Evolutionary conservation across 2,329 filamentous ascomycete genomes (phyloP), one percentile per base, ranked within the genome.

Genomic region (Phyllosticta citribraziliensis): DNA sequence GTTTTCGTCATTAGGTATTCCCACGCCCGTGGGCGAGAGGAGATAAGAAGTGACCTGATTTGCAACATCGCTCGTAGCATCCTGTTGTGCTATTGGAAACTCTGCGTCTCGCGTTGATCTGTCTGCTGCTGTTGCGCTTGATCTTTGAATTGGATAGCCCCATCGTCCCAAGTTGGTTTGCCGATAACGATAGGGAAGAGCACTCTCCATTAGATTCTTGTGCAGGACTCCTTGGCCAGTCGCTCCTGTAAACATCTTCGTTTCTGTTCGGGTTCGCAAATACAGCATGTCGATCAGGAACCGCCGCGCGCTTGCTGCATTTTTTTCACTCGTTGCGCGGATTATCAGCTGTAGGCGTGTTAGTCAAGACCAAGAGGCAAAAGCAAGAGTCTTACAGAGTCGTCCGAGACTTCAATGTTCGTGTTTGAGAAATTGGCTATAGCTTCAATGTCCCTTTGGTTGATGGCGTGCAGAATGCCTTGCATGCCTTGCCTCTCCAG

Each of bases 221-320:
- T 64, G 22, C 11, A 72, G 56, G 55, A 68, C 66, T 17, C 60
- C 63, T 9, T 65, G 20, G 5, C 62, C 55, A 22, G 62, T 63
- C 3, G 56, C 61, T 57, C 58, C 61, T 20, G 66, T 63, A 19
- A 69, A 20, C 27, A 57, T 58, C 2, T 65, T 66, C 4, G 62
- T 65, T 35, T 73, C 68, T 20, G 55, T 52, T 19, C 19, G 20
- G 10, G 25, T 47, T 6, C 53, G 17, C 55, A 58, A 17, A 55
- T 68, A 69, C 12, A 74, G 60, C 25, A 73, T 62, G 30, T 62
- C 66, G 19, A 71, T 53, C 12, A 74, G 63, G 27, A 63, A 64
- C 8, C 70, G 68, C 57, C 67, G 64, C 33, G 72, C 72, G 55
- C 73, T 69, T 20, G 65, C 65, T 17, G 68, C 61, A 1, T 69